Evolutionary conservation across 164 flowering plant species (phyloP).

Genomic region (Echeveria elegans): DNA sequence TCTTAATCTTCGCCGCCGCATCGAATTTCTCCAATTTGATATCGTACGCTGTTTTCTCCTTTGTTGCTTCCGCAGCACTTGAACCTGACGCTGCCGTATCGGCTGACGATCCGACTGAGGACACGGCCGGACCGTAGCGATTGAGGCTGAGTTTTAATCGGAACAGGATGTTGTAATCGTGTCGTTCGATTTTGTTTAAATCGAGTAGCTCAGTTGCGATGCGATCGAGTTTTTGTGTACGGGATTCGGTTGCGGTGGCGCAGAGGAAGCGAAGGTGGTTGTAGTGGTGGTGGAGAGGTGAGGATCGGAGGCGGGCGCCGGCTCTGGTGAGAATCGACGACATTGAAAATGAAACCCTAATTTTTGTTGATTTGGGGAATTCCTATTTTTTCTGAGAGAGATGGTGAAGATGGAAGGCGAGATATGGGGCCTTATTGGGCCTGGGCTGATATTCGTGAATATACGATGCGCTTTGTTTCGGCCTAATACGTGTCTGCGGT

Average conservation of each 20-base stretch:
- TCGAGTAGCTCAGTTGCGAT: constrained; percentile 44
- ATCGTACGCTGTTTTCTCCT: constrained; percentile 56
- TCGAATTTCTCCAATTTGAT: constrained; percentile 62
- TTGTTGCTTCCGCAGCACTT: constrained; percentile 40
- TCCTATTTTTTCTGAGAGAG: too few species aligned
- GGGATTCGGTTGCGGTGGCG: constrained; percentile 19
- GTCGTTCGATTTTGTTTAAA: constrained; percentile 39
- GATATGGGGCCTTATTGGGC: too few species aligned
- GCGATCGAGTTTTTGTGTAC: constrained; percentile 38
- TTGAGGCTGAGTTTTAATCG: constrained; percentile 38
- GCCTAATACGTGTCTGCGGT: too few species aligned
- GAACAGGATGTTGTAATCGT: constrained; percentile 42
- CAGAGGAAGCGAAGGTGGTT: constrained; percentile 13
- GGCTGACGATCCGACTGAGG: constrained; percentile 17
- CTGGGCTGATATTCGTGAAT: too few species aligned
- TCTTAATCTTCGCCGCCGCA: constrained; percentile 56
- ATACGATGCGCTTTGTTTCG: too few species aligned
- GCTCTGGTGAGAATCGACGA: constrained; percentile 11
- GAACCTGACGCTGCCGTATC: constrained; percentile 14
- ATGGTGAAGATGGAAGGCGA: too few species aligned
- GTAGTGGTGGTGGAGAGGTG: neutral
- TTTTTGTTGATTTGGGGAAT: too few species aligned
- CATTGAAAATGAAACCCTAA: neutral
- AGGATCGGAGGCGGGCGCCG: constrained; percentile 8
- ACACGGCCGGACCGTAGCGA: constrained; percentile 36